These are phyloP conservation scores for Dissophora globulifera DNA, from an alignment of 192 early-diverging fungal species.

Conservation along the genomic window DNA sequence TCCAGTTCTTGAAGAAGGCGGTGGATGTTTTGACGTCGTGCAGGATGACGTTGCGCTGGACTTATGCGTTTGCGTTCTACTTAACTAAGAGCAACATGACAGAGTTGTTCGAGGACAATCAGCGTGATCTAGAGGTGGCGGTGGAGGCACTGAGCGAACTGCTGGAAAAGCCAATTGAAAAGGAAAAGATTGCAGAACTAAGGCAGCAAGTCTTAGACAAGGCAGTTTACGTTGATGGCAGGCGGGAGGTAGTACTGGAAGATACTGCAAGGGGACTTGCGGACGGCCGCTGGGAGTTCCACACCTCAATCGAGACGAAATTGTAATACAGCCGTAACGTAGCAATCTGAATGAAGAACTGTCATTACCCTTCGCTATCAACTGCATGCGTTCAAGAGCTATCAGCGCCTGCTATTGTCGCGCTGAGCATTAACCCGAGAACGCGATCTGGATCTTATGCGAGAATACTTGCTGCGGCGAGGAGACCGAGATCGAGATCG, in stretches of 20 bases:
- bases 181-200: conserved; percentile 79
- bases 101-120: conserved; percentile 96
- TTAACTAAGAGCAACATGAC: conserved; percentile 85
- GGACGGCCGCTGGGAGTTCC: conserved; percentile 84
- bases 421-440: neutral
- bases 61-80: conserved; percentile 97
- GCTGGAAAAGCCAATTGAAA: conserved; percentile 85
- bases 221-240: conserved; percentile 84
- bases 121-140: conserved; percentile 96
- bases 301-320: neutral
- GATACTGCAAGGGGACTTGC: conserved; percentile 88
- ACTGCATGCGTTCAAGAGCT: no score
- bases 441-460: conserved; percentile 6
- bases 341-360: no score
- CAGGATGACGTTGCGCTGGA: conserved; percentile 95
- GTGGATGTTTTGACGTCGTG: conserved; percentile 89
- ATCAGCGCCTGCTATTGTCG: neutral
- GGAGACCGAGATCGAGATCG: conserved; percentile 16
- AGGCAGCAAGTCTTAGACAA: conserved; percentile 92
- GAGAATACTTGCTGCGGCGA: no score
- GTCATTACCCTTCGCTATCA: no score
- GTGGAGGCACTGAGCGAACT: conserved; percentile 93
- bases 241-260: conserved; percentile 89
- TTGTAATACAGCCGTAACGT: no score
- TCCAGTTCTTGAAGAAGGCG: conserved; percentile 93